A percentile compares a stretch with the other conserved stretches of the same genome.
Evolutionary conservation across 2,329 filamentous ascomycete genomes (phyloP).

Genomic region (Plenodomus tracheiphilus): DNA sequence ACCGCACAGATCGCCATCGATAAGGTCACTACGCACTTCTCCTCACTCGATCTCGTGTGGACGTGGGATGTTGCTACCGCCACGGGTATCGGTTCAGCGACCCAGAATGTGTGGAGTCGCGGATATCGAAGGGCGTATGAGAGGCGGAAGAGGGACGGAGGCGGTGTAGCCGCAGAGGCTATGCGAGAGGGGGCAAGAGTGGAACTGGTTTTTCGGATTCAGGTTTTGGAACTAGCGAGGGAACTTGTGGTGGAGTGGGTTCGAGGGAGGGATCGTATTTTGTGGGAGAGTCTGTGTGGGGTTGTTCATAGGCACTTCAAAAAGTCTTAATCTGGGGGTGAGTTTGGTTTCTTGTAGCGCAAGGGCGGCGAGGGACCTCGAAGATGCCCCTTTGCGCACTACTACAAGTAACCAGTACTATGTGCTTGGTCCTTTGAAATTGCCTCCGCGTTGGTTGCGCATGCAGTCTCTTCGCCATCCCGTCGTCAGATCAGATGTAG

Average conservation of each 20-base stretch:
- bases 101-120: conserved; percentile 78
- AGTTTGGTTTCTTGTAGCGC: no score
- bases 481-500: no score
- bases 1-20: conserved; percentile 29
- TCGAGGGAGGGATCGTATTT: conserved; percentile 69
- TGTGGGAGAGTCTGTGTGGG: conserved; percentile 88
- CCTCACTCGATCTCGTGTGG: conserved; percentile 65
- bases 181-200: conserved; percentile 33
- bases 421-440: no score
- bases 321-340: conserved; percentile 9
- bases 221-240: conserved; percentile 36
- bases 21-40: conserved; percentile 55
- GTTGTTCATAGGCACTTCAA: conserved; percentile 52
- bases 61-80: conserved; percentile 59
- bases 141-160: conserved; percentile 24
- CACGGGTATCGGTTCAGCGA: conserved; percentile 64
- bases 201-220: conserved; percentile 48
- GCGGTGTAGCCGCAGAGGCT: conserved; percentile 12
- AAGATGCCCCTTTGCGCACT: no score
- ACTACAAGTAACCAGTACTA: no score
- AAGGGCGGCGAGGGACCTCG: no score
- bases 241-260: conserved; percentile 66
- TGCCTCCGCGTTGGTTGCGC: no score
- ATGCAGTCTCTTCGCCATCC: no score
- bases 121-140: conserved; percentile 67